Base-by-base conservation (phyloP, 768 basidiomycete species). In the Hebeloma cylindrosporum region DNA sequence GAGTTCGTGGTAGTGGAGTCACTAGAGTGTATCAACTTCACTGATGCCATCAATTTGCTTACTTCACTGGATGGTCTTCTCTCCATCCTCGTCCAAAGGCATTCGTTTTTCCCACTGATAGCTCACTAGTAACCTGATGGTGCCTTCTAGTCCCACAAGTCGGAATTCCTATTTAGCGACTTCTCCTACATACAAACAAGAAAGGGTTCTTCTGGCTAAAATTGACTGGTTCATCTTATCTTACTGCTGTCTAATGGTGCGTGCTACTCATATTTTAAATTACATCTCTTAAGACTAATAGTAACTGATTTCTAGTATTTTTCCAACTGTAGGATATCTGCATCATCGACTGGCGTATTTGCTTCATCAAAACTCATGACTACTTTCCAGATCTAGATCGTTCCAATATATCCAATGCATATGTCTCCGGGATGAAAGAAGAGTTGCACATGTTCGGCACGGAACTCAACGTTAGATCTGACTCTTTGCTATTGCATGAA, bases 361-460 rank as follows among this genome's bases (percentile, higher is more conserved):
- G 16, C 25, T 23, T 32, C 33, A 32, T 21, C 45, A 41, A 32
- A 41, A 26, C 40, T 42, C 43, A 43, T 39, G 35, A n/a, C 16
- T 16, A 7, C 28, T 10, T 22, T 42, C 26, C 51, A 85, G 82
- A 85, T 62, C 68, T 86, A 16, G 83, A 85, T 60, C 67, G 83
- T 44, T 81, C 82, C 23, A 85, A 85, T 61, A 68, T 87, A 21
- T 70, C 72, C 52, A 88, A 88, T 61, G 85, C 85, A 8, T 87
- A 85, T 61, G 82, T 85, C n/a, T 85, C 82, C 4, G 85, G 85
- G 5, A 85, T 89, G 84, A 80, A 74, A 49, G 82, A 87, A 61
- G 84, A 84, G 16, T 69, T 88, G 27, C 53, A 73, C 44, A 83
- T 86, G 81, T 60, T 69, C 31, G 83, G 82, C 28, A 80, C 74